Conservation (phyloP, 441 rosid genomes). For the Euphorbia corollata region DNA sequence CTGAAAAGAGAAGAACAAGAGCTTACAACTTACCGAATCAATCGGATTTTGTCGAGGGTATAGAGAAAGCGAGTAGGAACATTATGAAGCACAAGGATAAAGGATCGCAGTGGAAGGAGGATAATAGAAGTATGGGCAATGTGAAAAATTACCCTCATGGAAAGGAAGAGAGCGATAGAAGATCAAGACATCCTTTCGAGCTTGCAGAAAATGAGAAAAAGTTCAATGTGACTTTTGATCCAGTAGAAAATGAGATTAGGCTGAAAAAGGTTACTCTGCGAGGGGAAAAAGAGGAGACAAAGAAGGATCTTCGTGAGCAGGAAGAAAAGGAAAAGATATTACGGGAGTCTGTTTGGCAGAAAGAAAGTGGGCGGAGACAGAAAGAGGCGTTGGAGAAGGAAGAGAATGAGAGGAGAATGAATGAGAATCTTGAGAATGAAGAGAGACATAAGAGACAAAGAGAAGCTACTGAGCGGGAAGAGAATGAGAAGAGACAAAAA, state of each 20-base stretch:
- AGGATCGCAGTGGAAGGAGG: conserved; percentile 31
- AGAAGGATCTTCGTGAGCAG: conserved; percentile 23
- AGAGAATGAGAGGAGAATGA: conserved; percentile 36
- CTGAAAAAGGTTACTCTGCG: conserved; percentile 30
- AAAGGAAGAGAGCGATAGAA: conserved; percentile 25
- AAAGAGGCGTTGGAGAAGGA: conserved; percentile 34
- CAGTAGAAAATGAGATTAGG: conserved; percentile 35
- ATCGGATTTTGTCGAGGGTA: conserved; percentile 30
- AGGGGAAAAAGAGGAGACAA: conserved; percentile 29
- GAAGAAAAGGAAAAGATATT: conserved; percentile 33
- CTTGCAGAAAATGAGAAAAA: conserved; percentile 33
- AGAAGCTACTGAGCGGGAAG: conserved; percentile 32
- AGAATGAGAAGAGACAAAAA: conserved; percentile 30
- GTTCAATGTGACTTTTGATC: conserved; percentile 27
- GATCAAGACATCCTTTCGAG: conserved; percentile 30
- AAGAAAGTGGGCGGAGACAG: conserved; percentile 35
- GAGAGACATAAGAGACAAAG: conserved; percentile 31
- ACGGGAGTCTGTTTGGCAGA: conserved; percentile 29
- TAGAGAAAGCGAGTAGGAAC: conserved; percentile 28
- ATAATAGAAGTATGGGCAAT: conserved; percentile 26
- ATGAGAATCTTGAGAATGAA: conserved; percentile 35
- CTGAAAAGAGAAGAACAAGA: conserved; percentile 24
- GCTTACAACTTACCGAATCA: conserved; percentile 27
- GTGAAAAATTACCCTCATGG: conserved; percentile 21
- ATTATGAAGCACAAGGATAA: conserved; percentile 27